Percentiles rank a stretch among this genome's conserved stretches.
phyloP scores from a whole-genome alignment of 768 basidiomycete genomes.

The Cyathus striatus region DNA sequence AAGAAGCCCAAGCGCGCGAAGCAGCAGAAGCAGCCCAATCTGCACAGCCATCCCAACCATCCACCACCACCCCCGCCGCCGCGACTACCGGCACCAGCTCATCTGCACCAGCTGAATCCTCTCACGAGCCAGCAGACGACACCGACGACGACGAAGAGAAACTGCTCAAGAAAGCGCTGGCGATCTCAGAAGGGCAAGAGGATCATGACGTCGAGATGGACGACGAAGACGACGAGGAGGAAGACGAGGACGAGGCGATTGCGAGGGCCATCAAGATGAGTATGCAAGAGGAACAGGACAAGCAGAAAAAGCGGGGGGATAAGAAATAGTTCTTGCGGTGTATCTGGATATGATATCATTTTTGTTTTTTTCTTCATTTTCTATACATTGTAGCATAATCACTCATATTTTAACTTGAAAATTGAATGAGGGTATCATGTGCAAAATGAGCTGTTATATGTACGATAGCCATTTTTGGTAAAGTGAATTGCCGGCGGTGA shows the following conservation, averaged over 20 bases:
- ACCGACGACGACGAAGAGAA: slow-evolving; percentile 74
- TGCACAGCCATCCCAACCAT: slow-evolving; percentile 21
- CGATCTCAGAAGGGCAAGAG: slow-evolving; percentile 60
- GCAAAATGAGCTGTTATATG: no score
- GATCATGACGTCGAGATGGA: slow-evolving; percentile 40
- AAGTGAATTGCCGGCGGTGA: no score
- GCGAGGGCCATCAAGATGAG: slow-evolving; percentile 91
- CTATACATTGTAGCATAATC: no score
- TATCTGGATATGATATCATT: no score
- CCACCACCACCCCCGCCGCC: slow-evolving; percentile 25
- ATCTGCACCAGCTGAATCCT: slow-evolving; percentile 36
- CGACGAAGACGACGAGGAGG: slow-evolving; percentile 48
- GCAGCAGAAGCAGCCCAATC: slow-evolving; percentile 48
- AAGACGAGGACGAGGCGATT: slow-evolving; percentile 89
- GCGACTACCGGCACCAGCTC: slow-evolving; percentile 14
- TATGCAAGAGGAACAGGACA: slow-evolving; percentile 62
- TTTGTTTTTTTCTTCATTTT: no score
- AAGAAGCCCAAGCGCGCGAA: slow-evolving; percentile 91
- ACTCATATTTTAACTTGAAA: no score
- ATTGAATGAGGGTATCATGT: no score
- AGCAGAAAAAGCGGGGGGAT: slow-evolving; percentile 38
- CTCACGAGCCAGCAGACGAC: slow-evolving; percentile 34
- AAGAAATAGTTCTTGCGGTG: slow-evolving; percentile 31
- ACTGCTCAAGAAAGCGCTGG: slow-evolving; percentile 65
- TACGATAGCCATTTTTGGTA: no score